Evolutionary conservation across 768 basidiomycete genomes (phyloP).

Genomic region (Pisolithus albus): DNA sequence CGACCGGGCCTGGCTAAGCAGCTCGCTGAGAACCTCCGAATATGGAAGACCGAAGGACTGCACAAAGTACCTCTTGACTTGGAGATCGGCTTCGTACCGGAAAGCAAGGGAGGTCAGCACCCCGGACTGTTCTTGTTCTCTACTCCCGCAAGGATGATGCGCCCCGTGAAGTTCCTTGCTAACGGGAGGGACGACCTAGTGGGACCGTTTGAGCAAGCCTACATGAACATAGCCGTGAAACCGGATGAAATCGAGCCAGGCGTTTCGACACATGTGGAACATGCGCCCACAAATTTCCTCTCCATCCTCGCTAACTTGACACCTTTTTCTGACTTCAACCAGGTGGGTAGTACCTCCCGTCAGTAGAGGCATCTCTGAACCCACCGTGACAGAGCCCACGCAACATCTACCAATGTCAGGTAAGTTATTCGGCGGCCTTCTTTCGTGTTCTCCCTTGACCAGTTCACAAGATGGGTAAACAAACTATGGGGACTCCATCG

Average conservation of each 20-base stretch:
- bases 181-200: constrained; percentile 87
- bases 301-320: constrained; percentile 97
- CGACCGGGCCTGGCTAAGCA: constrained; percentile 62
- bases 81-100: constrained; percentile 88
- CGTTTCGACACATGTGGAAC: constrained; percentile 87
- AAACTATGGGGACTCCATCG: constrained; percentile 98
- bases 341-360: constrained; percentile 42
- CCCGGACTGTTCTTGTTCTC: constrained; percentile 94
- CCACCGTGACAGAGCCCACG: constrained; percentile 58
- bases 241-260: constrained; percentile 74
- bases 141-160: constrained; percentile 88
- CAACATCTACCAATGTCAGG: constrained; percentile 93
- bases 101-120: constrained; percentile 90
- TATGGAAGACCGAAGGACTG: constrained; percentile 90
- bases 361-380: neutral
- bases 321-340: constrained; percentile 99
- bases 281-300: constrained; percentile 89
- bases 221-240: constrained; percentile 95
- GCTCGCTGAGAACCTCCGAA: constrained; percentile 78
- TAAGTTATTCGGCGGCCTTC: constrained; percentile 21
- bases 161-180: constrained; percentile 85
- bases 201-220: constrained; percentile 97
- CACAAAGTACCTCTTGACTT: constrained; percentile 84
- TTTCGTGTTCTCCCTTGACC: constrained; percentile 4
- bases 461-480: constrained; percentile 87